Percentiles rank a stretch among this genome's conserved stretches.
These are phyloP conservation scores for Penicillium psychrofluorescens DNA, from an alignment of 495 filamentous ascomycete genomes.

Conservation along the genomic window DNA sequence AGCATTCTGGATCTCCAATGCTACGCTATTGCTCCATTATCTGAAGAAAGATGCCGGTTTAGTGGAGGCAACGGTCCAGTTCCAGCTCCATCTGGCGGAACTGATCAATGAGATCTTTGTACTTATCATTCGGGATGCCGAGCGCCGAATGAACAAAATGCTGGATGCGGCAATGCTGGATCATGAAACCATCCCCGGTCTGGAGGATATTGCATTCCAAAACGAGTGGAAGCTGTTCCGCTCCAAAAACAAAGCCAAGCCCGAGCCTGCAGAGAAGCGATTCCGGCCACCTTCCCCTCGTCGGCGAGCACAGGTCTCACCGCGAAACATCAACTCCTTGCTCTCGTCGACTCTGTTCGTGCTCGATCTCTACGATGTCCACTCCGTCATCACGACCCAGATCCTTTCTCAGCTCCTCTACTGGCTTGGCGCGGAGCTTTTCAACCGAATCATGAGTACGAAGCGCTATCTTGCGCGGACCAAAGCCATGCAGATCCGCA, in stretches of 20 bases:
- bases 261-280: slow-evolving; percentile 80
- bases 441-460: slow-evolving; percentile 96
- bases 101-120: slow-evolving; percentile 98
- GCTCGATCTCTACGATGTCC: slow-evolving; percentile 95
- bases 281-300: slow-evolving; percentile 94
- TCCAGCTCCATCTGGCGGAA: slow-evolving; percentile 89
- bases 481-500: slow-evolving; percentile 99
- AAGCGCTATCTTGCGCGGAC: slow-evolving; percentile 91
- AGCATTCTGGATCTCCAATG: slow-evolving; percentile 98
- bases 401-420: slow-evolving; percentile 90
- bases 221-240: slow-evolving; percentile 98
- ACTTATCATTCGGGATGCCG: slow-evolving; percentile 96
- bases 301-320: slow-evolving; percentile 81
- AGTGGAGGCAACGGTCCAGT: slow-evolving; percentile 73
- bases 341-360: slow-evolving; percentile 96
- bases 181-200: slow-evolving; percentile 95
- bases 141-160: slow-evolving; percentile 93
- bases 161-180: slow-evolving; percentile 90
- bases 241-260: slow-evolving; percentile 76
- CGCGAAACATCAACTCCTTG: slow-evolving; percentile 93
- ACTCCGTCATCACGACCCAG: slow-evolving; percentile 92
- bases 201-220: slow-evolving; percentile 93
- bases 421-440: slow-evolving; percentile 93
- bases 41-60: slow-evolving; percentile 89
- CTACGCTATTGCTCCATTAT: slow-evolving; percentile 89